Base-by-base conservation (phyloP, 2,329 filamentous ascomycete species). In the Ramichloridium luteum region DNA sequence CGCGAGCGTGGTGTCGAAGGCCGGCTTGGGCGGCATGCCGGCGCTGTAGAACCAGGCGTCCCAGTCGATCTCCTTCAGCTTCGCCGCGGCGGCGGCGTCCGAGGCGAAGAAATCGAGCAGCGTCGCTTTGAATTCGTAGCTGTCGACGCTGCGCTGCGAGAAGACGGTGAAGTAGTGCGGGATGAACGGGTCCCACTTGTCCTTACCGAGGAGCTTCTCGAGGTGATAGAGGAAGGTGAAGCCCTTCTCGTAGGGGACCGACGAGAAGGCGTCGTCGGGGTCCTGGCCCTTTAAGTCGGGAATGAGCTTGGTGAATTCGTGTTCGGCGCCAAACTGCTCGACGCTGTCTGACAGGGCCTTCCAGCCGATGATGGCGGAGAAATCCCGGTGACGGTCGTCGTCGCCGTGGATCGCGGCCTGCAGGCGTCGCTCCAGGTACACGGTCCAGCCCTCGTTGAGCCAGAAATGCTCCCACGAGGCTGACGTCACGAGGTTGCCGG, bases 281-380 rank as follows among this genome's bases (percentile, higher is more conserved):
- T 96, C 88, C 44, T 90, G 78, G 36, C 83, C 84, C 53, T 88
- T 81, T 41, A 96, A 77, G 53, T 83, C 77, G 38, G 86, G 72
- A 44, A 93, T 75, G 32, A 98, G 70, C 56, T 92, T 92, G 5
- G 90, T 98, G 61, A 90, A 96, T 47, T 88, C 80, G 53, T 93
- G 85, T 43, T 92, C 80, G 31, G 74, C 65, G 23, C 88, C 88
- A 48, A 78, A 90, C 23, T 76, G 68, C 18, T 78, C 67, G 20
- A 96, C 74, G 4, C 82, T 74, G 49, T 93, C 85, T 59, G 80
- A 70, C 12, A 93, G 72, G 2, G 78, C 72, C 53, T 93, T 90
- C 88, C 88, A 96, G 37, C 90, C 90, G 43, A 94, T 92, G 43
- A 96, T 93, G 41, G 88, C 78, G 6, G 82, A 92, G 57, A 98